Percentiles rank a stretch among this genome's conserved stretches.
Conservation (phyloP, 2,329 filamentous ascomycete genomes). For the Anthostomella pinea region DNA sequence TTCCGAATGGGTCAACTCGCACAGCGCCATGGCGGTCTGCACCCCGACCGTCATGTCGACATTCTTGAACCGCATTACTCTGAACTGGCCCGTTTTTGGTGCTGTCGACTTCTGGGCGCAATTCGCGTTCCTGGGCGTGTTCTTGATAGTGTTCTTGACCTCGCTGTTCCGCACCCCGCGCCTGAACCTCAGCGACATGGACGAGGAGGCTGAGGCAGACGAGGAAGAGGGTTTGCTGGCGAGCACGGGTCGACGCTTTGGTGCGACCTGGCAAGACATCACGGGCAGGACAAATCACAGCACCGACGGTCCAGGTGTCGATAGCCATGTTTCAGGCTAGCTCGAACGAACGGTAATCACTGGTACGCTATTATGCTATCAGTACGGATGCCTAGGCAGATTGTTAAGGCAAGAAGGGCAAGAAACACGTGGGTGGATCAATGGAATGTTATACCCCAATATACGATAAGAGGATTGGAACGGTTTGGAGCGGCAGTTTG, state of each 20-base stretch:
- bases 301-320: not conserved
- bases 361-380: too few species aligned
- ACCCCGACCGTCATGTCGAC: conserved; percentile 89
- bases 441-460: too few species aligned
- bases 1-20: conserved; percentile 69
- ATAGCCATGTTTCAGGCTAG: too few species aligned
- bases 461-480: too few species aligned
- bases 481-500: too few species aligned
- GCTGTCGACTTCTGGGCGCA: conserved; percentile 94
- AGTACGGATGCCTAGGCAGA: too few species aligned
- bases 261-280: conserved; percentile 86
- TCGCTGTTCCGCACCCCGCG: conserved; percentile 77
- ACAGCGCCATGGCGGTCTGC: conserved; percentile 76
- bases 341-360: too few species aligned
- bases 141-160: conserved; percentile 76
- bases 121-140: conserved; percentile 83
- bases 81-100: conserved; percentile 95
- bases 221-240: conserved; percentile 92
- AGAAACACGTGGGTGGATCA: too few species aligned
- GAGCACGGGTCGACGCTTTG: conserved; percentile 76
- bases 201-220: conserved; percentile 85
- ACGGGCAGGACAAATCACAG: conserved; percentile 47
- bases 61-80: conserved; percentile 86
- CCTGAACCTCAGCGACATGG: conserved; percentile 72
- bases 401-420: too few species aligned